Percentiles rank a stretch among this genome's conserved stretches.
Evolutionary conservation across 2,329 filamentous ascomycete genomes (phyloP).

Genomic region (Orbilia ellipsospora): DNA sequence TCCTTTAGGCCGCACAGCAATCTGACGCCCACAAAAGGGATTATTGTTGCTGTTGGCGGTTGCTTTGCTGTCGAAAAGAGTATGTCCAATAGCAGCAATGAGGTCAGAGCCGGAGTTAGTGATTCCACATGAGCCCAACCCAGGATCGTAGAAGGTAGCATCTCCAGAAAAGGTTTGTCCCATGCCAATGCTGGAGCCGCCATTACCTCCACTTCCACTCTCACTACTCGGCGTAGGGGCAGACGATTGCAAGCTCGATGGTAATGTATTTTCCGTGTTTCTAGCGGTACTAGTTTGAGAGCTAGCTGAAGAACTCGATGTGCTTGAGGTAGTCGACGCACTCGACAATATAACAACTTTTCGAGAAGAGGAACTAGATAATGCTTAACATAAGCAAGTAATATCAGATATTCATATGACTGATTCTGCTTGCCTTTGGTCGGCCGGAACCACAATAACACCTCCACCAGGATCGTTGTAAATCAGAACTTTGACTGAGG

Average conservation of each 20-base stretch:
- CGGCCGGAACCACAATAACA: constrained; percentile 48
- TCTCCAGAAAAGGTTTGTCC: constrained; percentile 57
- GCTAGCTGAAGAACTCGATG: background rate
- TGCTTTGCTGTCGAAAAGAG: constrained; percentile 57
- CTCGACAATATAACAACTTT: constrained; percentile 39
- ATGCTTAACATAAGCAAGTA: background rate
- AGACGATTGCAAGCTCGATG: constrained; percentile 11
- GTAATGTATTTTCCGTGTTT: constrained; percentile 1
- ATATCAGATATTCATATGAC: background rate
- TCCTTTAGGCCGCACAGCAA: constrained; percentile 54
- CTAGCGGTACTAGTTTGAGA: constrained; percentile 12
- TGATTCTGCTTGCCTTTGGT: constrained; percentile 36
- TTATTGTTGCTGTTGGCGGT: constrained; percentile 58
- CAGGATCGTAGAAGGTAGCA: constrained; percentile 58
- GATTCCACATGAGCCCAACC: constrained; percentile 58
- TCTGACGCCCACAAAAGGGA: constrained; percentile 58
- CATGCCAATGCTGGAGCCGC: constrained; percentile 18
- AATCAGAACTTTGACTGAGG: constrained; percentile 42
- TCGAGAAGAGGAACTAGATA: constrained; percentile 32
- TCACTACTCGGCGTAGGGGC: constrained; percentile 36
- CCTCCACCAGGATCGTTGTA: constrained; percentile 51
- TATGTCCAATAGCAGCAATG: constrained; percentile 57
- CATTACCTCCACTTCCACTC: constrained; percentile 11
- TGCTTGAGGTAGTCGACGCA: constrained; percentile 2
- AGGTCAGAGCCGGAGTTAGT: constrained; percentile 57